Conservation (phyloP, 1,284 basidiomycete genomes). For the Thecaphora frezii region DNA sequence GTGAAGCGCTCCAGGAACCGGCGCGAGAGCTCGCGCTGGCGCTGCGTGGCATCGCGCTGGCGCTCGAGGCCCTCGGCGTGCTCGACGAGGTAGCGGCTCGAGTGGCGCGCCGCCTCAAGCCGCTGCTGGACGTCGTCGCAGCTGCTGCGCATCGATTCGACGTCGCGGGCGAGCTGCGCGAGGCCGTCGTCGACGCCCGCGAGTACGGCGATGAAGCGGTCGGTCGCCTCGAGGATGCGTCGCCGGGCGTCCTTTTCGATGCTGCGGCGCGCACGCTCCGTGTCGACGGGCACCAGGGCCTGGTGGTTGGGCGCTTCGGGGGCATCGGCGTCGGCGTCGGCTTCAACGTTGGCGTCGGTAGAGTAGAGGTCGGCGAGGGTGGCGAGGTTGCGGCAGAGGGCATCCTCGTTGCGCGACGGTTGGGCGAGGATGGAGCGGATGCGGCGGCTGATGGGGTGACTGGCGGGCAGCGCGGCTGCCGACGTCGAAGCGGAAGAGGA, state of each 20-base stretch:
- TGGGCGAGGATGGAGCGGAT: conserved; percentile 23
- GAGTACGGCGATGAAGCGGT: conserved; percentile 77
- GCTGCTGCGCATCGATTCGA: conserved; percentile 19
- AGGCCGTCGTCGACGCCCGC: conserved; percentile 76
- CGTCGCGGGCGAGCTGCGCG: conserved; percentile 20
- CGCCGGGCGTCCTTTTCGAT: conserved; percentile 80
- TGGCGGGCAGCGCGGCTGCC: neutral
- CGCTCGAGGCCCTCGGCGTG: conserved; percentile 28
- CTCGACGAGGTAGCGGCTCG: conserved; percentile 34
- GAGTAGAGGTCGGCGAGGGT: conserved; percentile 28
- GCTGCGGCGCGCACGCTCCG: conserved; percentile 70
- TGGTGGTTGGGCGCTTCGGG: neutral
- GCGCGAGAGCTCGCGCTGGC: conserved; percentile 69
- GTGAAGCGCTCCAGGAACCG: conserved; percentile 84
- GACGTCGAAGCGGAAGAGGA: neutral
- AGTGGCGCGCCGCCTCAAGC: conserved; percentile 11
- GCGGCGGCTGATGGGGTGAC: conserved; percentile 10
- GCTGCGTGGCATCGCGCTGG: conserved; percentile 17
- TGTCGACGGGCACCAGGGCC: conserved; percentile 17
- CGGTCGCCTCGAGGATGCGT: conserved; percentile 76
- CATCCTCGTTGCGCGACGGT: conserved; percentile 8
- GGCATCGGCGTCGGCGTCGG: neutral
- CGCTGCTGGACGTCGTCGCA: conserved; percentile 27
- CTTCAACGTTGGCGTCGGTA: neutral
- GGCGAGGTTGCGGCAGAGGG: conserved; percentile 15